These are phyloP conservation scores for Xylariaceae sp. DNA, from an alignment of 2,329 filamentous ascomycete species.

Conservation along the genomic window DNA sequence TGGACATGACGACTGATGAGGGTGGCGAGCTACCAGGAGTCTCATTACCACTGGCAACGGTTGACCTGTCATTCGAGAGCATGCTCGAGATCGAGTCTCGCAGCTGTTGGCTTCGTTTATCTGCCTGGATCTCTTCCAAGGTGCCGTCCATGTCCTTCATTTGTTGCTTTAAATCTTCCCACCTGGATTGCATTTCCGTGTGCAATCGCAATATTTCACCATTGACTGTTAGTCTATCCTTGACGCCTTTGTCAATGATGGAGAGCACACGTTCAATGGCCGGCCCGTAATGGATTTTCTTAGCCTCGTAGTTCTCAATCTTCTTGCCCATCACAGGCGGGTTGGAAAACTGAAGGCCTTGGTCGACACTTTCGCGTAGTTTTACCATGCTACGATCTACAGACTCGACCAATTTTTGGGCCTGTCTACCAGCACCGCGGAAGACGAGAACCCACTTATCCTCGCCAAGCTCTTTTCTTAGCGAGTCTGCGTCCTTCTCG, in stretches of 20 bases:
- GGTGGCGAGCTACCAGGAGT: constrained; percentile 73
- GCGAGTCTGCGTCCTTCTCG: constrained; percentile 85
- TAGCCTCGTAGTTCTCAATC: constrained; percentile 91
- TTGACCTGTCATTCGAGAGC: constrained; percentile 80
- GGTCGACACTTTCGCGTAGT: constrained; percentile 79
- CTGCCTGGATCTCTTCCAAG: constrained; percentile 74
- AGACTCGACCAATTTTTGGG: constrained; percentile 95
- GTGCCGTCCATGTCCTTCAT: constrained; percentile 78
- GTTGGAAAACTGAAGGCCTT: constrained; percentile 75
- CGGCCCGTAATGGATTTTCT: constrained; percentile 91
- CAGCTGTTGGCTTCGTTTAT: constrained; percentile 73
- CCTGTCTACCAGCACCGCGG: constrained; percentile 87
- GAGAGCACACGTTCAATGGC: constrained; percentile 90
- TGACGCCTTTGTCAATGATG: constrained; percentile 95
- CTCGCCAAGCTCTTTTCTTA: constrained; percentile 90
- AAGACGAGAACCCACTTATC: constrained; percentile 97
- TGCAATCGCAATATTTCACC: constrained; percentile 90
- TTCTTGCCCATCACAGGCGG: constrained; percentile 76
- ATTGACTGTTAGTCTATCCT: constrained; percentile 93
- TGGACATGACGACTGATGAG: constrained; percentile 67
- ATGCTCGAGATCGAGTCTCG: constrained; percentile 94
- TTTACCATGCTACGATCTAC: constrained; percentile 87
- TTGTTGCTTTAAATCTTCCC: constrained; percentile 76
- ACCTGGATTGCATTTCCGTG: constrained; percentile 83
- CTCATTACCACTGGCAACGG: constrained; percentile 71